These are phyloP conservation scores for Cyamopsis tetragonoloba DNA, from an alignment of 306 rosid species.

Conservation along the genomic window DNA sequence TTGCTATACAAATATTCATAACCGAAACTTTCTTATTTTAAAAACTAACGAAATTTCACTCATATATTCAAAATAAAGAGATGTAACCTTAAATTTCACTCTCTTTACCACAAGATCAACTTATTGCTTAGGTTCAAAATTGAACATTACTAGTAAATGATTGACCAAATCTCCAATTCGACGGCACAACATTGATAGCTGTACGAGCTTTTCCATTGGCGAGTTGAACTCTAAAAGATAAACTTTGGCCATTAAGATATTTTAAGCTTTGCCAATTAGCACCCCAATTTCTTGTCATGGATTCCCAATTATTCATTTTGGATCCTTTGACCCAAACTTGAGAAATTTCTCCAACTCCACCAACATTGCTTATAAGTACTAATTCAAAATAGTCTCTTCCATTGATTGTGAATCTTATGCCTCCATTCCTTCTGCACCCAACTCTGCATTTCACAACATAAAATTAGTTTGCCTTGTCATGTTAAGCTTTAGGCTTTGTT, in stretches of 20 bases:
- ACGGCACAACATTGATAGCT: conserved; percentile 39
- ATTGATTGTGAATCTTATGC: conserved; percentile 48
- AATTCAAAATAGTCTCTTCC: conserved; percentile 46
- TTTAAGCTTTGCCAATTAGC: conserved; percentile 51
- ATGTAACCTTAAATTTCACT: too few relatives aligned
- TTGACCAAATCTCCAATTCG: conserved; percentile 57
- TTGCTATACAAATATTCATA: too few relatives aligned
- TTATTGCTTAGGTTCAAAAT: conserved; percentile 20
- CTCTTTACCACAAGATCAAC: too few relatives aligned
- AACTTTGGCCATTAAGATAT: conserved; percentile 51
- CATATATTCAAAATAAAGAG: too few relatives aligned
- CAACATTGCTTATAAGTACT: conserved; percentile 53
- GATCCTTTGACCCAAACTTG: conserved; percentile 56
- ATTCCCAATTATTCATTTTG: conserved; percentile 40
- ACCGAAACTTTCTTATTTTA: too few relatives aligned
- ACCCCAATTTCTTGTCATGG: conserved; percentile 61
- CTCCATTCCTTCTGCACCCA: conserved; percentile 46
- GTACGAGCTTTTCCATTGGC: conserved; percentile 32
- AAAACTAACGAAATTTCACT: too few relatives aligned
- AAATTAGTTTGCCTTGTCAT: too few relatives aligned
- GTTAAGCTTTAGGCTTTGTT: too few relatives aligned
- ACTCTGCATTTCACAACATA: too few relatives aligned
- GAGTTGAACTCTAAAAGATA: conserved; percentile 54
- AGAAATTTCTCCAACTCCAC: conserved; percentile 47
- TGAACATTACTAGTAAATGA: conserved; percentile 36